Evolutionary conservation across 2,329 filamentous ascomycete genomes (phyloP).

Genomic region (Nannizzia gypsea): DNA sequence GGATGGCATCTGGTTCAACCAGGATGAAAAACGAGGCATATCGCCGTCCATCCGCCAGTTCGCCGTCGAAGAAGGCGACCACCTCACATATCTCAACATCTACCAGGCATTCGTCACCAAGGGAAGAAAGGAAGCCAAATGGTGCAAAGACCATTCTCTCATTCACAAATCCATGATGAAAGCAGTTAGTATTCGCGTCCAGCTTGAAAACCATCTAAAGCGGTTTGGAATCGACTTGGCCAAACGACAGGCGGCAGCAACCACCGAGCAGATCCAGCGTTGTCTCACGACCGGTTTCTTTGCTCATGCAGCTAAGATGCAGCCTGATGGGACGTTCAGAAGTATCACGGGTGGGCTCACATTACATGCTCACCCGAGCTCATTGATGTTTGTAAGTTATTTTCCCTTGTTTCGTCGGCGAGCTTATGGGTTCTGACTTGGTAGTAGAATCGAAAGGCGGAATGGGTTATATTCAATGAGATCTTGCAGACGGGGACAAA

Average conservation of each 20-base stretch:
- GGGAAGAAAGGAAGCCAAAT: slow-evolving; percentile 70
- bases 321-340: slow-evolving; percentile 77
- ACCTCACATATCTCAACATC: slow-evolving; percentile 84
- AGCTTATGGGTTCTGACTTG: background rate
- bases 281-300: slow-evolving; percentile 89
- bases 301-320: slow-evolving; percentile 86
- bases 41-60: slow-evolving; percentile 70
- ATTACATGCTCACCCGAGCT: slow-evolving; percentile 80
- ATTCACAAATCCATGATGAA: slow-evolving; percentile 76
- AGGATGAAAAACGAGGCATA: slow-evolving; percentile 62
- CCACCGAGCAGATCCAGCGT: slow-evolving; percentile 63
- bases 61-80: slow-evolving; percentile 85
- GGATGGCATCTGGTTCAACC: slow-evolving; percentile 63
- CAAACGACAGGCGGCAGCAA: slow-evolving; percentile 25
- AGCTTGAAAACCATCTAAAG: slow-evolving; percentile 78
- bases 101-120: slow-evolving; percentile 78
- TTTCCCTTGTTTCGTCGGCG: background rate
- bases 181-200: slow-evolving; percentile 74
- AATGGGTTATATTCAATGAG: slow-evolving; percentile 94
- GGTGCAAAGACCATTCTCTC: slow-evolving; percentile 75
- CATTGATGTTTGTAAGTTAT: slow-evolving; percentile 64
- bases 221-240: slow-evolving; percentile 58
- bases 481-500: slow-evolving; percentile 81
- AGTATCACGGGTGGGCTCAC: slow-evolving; percentile 69
- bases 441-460: slow-evolving; percentile 67